Percentiles rank a stretch among this genome's conserved stretches.
These are phyloP conservation scores for Lactarius akahatsu DNA, from an alignment of 768 basidiomycete genomes.

Conservation along the genomic window DNA sequence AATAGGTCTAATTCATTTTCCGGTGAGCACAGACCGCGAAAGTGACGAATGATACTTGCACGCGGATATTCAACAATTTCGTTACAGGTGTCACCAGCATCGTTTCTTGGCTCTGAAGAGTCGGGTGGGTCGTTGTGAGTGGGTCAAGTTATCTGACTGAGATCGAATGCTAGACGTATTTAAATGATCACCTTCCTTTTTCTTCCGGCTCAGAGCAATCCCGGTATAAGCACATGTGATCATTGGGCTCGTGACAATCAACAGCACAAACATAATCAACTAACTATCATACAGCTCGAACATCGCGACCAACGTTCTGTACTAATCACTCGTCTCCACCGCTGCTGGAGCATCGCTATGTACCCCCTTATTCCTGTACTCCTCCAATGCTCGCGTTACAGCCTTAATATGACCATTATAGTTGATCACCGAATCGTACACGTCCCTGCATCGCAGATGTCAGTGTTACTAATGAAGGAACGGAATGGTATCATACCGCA, in stretches of 20 bases:
- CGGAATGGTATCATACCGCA: constrained; percentile 46
- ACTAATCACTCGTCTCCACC: neutral
- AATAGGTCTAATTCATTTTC: constrained; percentile 53
- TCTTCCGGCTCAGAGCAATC: neutral
- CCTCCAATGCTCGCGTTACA: constrained; percentile 58
- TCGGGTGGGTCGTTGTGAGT: neutral
- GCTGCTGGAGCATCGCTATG: neutral
- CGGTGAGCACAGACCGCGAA: neutral
- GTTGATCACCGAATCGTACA: constrained; percentile 53
- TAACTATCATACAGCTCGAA: neutral
- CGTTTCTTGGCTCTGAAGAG: neutral
- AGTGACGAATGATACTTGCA: constrained; percentile 46
- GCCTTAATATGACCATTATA: constrained; percentile 63
- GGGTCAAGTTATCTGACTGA: neutral
- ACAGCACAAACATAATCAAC: neutral
- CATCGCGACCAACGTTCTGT: neutral
- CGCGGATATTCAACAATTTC: constrained; percentile 60
- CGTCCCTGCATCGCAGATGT: constrained; percentile 45
- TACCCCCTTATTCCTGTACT: constrained; percentile 39
- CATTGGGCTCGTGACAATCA: neutral
- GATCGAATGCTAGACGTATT: neutral
- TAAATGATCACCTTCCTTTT: neutral
- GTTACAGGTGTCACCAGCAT: constrained; percentile 59
- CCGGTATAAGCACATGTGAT: neutral
- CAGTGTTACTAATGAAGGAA: neutral